Percentiles rank a stretch among this genome's conserved stretches.
phyloP scores from a whole-genome alignment of 352 stramenopile genomes.

The Phytophthora cactorum region DNA sequence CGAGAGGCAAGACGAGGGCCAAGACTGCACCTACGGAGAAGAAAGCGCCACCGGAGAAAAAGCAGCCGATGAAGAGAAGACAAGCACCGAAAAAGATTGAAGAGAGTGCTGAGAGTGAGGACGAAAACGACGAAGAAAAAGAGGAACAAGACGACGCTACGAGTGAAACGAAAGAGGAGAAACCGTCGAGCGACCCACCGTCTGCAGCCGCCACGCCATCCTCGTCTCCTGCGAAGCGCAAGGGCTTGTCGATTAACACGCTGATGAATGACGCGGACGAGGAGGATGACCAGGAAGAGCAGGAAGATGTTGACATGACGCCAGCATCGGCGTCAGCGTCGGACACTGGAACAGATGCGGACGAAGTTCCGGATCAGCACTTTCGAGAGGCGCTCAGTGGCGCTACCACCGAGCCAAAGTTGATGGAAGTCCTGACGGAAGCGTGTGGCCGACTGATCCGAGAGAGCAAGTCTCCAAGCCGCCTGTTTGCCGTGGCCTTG shows the following conservation, averaged over 20 bases:
- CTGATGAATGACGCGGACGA: slow-evolving; percentile 57
- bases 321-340: slow-evolving; percentile 29
- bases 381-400: slow-evolving; percentile 50
- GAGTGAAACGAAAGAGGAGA: slow-evolving; percentile 29
- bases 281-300: slow-evolving; percentile 27
- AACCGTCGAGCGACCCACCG: slow-evolving; percentile 27
- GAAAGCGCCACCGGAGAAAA: slow-evolving; percentile 11
- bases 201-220: slow-evolving; percentile 37
- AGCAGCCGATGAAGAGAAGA: slow-evolving; percentile 23
- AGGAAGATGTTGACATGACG: slow-evolving; percentile 34
- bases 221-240: slow-evolving; percentile 50
- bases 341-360: slow-evolving; percentile 30
- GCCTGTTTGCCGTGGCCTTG: slow-evolving; percentile 65
- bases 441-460: slow-evolving; percentile 60
- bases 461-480: slow-evolving; percentile 59
- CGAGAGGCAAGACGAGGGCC: slow-evolving; percentile 32
- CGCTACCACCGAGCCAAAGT: slow-evolving; percentile 47
- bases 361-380: slow-evolving; percentile 58
- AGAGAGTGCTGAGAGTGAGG: slow-evolving; percentile 33
- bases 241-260: slow-evolving; percentile 65
- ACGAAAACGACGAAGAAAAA: slow-evolving; percentile 22
- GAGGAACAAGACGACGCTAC: slow-evolving; percentile 20
- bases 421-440: slow-evolving; percentile 65
- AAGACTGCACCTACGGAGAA: slow-evolving; percentile 23
- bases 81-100: slow-evolving; percentile 32